Base-by-base conservation (phyloP, 768 basidiomycete species). In the Mycena olivaceomarginata region DNA sequence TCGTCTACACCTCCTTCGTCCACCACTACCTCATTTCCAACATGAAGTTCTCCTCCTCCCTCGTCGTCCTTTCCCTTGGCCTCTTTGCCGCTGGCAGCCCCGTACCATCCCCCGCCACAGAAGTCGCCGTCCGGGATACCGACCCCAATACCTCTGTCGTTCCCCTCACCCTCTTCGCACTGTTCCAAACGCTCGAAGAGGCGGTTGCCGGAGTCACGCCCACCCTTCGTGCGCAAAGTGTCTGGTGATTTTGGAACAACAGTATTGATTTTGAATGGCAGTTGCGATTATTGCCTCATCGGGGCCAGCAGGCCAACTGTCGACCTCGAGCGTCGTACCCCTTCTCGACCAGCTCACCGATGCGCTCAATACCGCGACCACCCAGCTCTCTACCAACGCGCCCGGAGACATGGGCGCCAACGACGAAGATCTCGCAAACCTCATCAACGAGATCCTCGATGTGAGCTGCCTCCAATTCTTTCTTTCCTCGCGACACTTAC, bases 111-210 rank as follows among this genome's bases (percentile, higher is more conserved):
- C 46, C 20, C 25, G 57, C 15, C 16, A 18, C 22, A 56, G 66
- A 46, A 1, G 12, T 74, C 20, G 65, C 37, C 18, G 57, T 10
- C 25, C 65, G 65, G 2, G 25, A 67, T 6, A 51, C 73, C 5
- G 59, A 48, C 45, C 73, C 73, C 46, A 63, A 68, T 45, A n/a
- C 59, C 37, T 59, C 64, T 51, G 63, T 76, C 64, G 43, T 60
- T 2, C 75, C 75, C 10, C 71, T 31, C 4, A 31, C 31, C 51
- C 15, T 75, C 67, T 70, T 31, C 31, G 22, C 40, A 59, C 62
- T 75, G 40, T 70, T 70, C 69, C 39, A 76, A 18, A 71, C 48
- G 4, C 75, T 76, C 31, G 48, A 51, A 7, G 48, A 20, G 16
- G 48, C 16, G 2, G 16, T 51, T 6, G 48, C 16, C 0, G 48